Percentiles rank a stretch among this genome's conserved stretches.
phyloP scores from a whole-genome alignment of 208 protist genomes.

The Naegleria fowleri region DNA sequence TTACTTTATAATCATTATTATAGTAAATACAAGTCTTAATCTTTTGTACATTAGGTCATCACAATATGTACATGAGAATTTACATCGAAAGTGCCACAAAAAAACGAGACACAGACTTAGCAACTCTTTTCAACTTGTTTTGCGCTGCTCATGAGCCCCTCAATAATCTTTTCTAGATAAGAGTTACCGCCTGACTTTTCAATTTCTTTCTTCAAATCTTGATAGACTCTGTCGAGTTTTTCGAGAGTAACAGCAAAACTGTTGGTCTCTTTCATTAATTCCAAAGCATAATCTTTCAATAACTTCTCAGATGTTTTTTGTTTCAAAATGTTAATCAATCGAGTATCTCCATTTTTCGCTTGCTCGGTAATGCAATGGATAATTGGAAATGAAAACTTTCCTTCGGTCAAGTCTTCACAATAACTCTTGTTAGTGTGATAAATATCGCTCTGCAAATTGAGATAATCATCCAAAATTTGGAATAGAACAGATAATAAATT shows the following conservation, averaged over 20 bases:
- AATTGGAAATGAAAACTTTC: conserved; percentile 73
- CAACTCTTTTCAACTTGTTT: not conserved
- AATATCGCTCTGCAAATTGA: conserved; percentile 56
- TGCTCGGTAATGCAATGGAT: conserved; percentile 51
- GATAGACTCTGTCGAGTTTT: not conserved
- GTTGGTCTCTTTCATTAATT: not conserved
- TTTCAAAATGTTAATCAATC: conserved; percentile 46
- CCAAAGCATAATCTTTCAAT: conserved; percentile 54
- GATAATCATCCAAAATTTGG: conserved; percentile 73
- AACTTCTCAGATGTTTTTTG: conserved; percentile 42
- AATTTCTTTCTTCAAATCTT: not conserved
- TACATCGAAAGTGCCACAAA: too few species aligned
- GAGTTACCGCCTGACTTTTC: not conserved
- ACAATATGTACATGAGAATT: too few species aligned
- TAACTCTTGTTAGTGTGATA: conserved; percentile 55
- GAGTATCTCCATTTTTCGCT: conserved; percentile 23
- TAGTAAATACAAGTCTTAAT: not conserved
- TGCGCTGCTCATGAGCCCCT: not conserved
- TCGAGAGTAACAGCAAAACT: not conserved
- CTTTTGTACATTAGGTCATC: not conserved
- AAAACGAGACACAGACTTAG: too few species aligned
- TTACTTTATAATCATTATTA: too few species aligned
- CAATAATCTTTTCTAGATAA: not conserved
- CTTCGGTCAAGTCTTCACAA: conserved; percentile 69
- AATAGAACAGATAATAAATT: conserved; percentile 62